phyloP scores from a whole-genome alignment of 179 eudicot species.

The Spergularia azorica region DNA sequence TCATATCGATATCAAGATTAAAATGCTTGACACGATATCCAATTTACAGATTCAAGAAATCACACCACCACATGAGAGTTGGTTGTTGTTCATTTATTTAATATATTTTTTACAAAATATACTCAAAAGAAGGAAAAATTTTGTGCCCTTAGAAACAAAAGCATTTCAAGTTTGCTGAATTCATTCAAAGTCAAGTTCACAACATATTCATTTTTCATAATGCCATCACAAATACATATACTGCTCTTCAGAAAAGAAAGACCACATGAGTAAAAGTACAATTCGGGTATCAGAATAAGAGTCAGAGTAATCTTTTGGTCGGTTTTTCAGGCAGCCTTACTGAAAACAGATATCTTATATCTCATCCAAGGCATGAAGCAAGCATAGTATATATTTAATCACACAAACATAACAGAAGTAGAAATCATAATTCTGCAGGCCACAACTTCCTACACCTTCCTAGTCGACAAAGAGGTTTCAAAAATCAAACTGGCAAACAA shows the following conservation, averaged over 20 bases:
- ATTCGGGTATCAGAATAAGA: no score
- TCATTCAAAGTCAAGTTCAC: neutral
- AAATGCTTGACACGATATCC: neutral
- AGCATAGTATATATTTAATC: neutral
- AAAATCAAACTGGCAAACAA: constrained; percentile 12
- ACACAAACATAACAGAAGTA: neutral
- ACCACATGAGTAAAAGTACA: no score
- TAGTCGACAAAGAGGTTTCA: constrained; percentile 5
- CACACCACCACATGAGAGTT: neutral
- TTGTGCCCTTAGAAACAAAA: neutral
- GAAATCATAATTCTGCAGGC: no score
- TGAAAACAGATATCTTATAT: neutral
- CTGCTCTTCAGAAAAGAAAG: no score
- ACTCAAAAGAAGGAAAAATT: neutral
- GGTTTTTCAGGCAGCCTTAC: no score
- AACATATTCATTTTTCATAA: neutral
- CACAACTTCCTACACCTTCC: constrained; percentile 10
- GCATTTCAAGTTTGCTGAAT: neutral
- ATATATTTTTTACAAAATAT: no score
- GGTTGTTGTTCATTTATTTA: neutral
- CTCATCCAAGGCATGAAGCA: constrained; percentile 9
- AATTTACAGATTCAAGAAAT: neutral
- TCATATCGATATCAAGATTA: neutral
- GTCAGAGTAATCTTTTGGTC: no score
- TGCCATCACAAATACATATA: neutral